Percentiles rank a stretch among this genome's conserved stretches.
These are phyloP conservation scores for Saccharomyces hybrid DNA, from an alignment of 1,139 yeast species.

Conservation along the genomic window DNA sequence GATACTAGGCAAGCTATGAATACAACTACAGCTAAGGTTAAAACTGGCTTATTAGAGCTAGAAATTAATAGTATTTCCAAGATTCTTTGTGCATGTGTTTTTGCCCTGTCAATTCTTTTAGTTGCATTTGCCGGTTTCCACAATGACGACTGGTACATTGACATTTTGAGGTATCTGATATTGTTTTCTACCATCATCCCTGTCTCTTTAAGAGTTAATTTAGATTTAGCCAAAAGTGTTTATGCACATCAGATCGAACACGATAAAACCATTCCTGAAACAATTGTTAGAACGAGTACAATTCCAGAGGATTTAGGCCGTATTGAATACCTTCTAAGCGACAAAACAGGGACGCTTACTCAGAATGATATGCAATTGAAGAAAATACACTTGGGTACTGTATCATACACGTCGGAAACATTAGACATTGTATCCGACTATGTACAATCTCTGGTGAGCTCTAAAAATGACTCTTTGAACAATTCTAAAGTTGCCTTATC, in stretches of 20 bases:
- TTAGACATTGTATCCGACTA: slow-evolving; percentile 80
- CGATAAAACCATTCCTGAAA: slow-evolving; percentile 69
- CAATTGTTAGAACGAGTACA: slow-evolving; percentile 92
- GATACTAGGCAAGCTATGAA: slow-evolving; percentile 95
- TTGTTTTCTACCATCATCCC: slow-evolving; percentile 94
- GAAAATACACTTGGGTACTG: slow-evolving; percentile 84
- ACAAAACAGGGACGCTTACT: slow-evolving; percentile 95
- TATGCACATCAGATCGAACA: slow-evolving; percentile 93
- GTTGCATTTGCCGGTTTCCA: slow-evolving; percentile 78
- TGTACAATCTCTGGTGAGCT: slow-evolving; percentile 34
- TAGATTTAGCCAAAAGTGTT: slow-evolving; percentile 92
- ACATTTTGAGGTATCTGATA: slow-evolving; percentile 81
- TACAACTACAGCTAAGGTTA: slow-evolving; percentile 82
- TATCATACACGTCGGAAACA: slow-evolving; percentile 86
- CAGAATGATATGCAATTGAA: slow-evolving; percentile 98
- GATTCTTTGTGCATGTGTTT: slow-evolving; percentile 79
- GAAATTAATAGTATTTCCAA: slow-evolving; percentile 88
- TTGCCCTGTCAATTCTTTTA: slow-evolving; percentile 62
- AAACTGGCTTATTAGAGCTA: slow-evolving; percentile 79
- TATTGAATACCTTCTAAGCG: slow-evolving; percentile 84
- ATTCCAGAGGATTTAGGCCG: slow-evolving; percentile 97
- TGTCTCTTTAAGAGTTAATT: slow-evolving; percentile 84
- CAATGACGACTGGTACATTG: slow-evolving; percentile 70
- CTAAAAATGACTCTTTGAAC: slow-evolving; percentile 8
- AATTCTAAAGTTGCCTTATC: slow-evolving; percentile 31